Evolutionary conservation across 768 basidiomycete genomes (phyloP), one percentile per base, ranked within the genome.

Genomic region (Hemileccinum rubropunctum): DNA sequence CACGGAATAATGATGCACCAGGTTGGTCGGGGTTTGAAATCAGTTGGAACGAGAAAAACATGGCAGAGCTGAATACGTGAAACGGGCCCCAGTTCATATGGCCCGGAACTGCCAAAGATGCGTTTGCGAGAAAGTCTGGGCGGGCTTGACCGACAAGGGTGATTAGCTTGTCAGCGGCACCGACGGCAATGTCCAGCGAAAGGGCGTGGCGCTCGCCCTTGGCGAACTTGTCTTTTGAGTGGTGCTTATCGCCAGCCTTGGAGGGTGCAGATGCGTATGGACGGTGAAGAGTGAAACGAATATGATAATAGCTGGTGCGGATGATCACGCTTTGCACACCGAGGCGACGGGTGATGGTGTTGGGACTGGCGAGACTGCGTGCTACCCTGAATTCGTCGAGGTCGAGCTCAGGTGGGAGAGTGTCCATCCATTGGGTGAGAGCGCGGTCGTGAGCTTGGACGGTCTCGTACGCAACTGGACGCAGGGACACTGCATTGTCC

Each of bases 21-120:
- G 86, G 84, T 55, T 89, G 88, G 53, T 87, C 86, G 44, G 88
- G 85, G 58, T 88, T 84, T 32, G 83, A 79, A 59, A 91, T 84
- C 42, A 91, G 77, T 59, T 91, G 88, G 71, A 91, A 91, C n/a
- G 87, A 86, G 77, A 91, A 90, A 71, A 91, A 91, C 84, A 91
- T 90, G 42, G 87, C 87, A 17, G 90, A 88, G 42, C 84, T 84
- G 73, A 91, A 91, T 58, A 85, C 81, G 61, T 92, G 88, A 71
- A 86, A 88, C 0, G 88, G 86, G 4, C 84, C 84, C 83, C 87
- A 89, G 57, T 82, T 83, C 79, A 91, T 83, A 67, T 92, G 89
- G 3, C 86, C 88, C 30, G 87, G 88, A 8, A 89, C 85, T 9
- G 85, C 80, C 51, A 84, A 70, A 15, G 84, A 77, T 13, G 80